Percentiles rank a stretch among this genome's conserved stretches.
phyloP scores from a whole-genome alignment of 1,139 yeast genomes.

The Saccharomycopsis hybrid region DNA sequence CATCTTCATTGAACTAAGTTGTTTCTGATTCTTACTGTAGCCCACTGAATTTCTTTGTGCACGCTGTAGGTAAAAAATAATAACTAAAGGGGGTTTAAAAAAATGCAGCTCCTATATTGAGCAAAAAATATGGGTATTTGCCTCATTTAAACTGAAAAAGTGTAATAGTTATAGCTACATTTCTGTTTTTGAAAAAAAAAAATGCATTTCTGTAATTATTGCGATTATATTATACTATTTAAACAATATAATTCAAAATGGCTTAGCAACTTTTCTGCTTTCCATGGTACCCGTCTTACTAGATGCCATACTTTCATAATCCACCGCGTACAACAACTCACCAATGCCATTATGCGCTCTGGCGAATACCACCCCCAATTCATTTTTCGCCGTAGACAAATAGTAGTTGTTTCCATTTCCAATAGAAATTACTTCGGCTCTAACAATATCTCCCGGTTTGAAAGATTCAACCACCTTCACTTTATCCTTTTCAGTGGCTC shows the following conservation, averaged over 20 bases:
- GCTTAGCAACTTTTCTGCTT: conserved; percentile 81
- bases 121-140: no score
- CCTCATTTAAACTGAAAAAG: no score
- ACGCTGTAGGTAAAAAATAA: no score
- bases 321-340: conserved; percentile 78
- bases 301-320: conserved; percentile 94
- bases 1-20: no score
- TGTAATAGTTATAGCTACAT: no score
- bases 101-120: no score
- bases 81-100: no score
- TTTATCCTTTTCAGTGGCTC: conserved; percentile 86
- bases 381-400: conserved; percentile 82
- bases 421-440: conserved; percentile 74
- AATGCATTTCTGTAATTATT: neutral
- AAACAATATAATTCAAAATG: conserved; percentile 4
- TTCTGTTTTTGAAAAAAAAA: no score
- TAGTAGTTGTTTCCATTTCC: conserved; percentile 97
- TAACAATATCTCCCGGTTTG: conserved; percentile 86
- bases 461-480: conserved; percentile 74
- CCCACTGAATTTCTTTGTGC: no score
- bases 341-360: conserved; percentile 65
- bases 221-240: neutral
- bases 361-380: conserved; percentile 91
- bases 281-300: conserved; percentile 69
- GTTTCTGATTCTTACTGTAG: no score